Percentiles rank a stretch among this genome's conserved stretches.
These are phyloP conservation scores for Raphanus raphanistrum DNA, from an alignment of 345 rosid genomes.

Conservation along the genomic window DNA sequence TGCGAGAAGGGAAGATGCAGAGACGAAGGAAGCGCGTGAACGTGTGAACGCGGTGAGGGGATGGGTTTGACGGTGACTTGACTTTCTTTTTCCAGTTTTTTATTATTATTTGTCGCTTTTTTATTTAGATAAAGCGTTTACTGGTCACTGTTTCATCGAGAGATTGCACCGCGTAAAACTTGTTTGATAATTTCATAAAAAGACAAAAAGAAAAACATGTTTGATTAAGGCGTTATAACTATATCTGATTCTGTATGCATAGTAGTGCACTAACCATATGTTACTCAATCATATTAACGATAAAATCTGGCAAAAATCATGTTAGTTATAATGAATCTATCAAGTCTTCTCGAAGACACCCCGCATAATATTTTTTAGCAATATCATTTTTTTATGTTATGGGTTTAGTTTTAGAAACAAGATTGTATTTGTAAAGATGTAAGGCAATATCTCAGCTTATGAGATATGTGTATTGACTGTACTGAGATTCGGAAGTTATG, in stretches of 20 bases:
- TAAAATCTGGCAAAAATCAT: not conserved
- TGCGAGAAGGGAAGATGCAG: not conserved
- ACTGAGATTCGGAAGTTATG: not conserved
- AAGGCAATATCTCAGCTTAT: not conserved
- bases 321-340: not conserved
- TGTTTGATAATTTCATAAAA: conserved; percentile 12
- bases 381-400: not conserved
- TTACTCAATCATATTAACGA: not conserved
- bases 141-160: conserved; percentile 36
- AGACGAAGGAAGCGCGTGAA: conserved; percentile 54
- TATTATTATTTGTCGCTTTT: not conserved
- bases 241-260: conserved; percentile 10
- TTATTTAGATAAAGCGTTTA: conserved; percentile 16
- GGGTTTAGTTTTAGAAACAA: not conserved
- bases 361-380: not conserved
- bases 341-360: not conserved
- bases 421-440: not conserved
- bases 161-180: conserved; percentile 39
- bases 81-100: conserved; percentile 35
- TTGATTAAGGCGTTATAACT: conserved; percentile 8
- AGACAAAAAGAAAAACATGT: conserved; percentile 25
- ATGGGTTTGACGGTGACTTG: conserved; percentile 58
- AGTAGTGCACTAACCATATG: not conserved
- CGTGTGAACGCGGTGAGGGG: conserved; percentile 52
- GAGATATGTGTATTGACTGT: not conserved